A percentile compares a stretch with the other conserved stretches of the same genome.
Evolutionary conservation across 345 rosid genomes (phyloP).

Genomic region (Lumnitzera racemosa): DNA sequence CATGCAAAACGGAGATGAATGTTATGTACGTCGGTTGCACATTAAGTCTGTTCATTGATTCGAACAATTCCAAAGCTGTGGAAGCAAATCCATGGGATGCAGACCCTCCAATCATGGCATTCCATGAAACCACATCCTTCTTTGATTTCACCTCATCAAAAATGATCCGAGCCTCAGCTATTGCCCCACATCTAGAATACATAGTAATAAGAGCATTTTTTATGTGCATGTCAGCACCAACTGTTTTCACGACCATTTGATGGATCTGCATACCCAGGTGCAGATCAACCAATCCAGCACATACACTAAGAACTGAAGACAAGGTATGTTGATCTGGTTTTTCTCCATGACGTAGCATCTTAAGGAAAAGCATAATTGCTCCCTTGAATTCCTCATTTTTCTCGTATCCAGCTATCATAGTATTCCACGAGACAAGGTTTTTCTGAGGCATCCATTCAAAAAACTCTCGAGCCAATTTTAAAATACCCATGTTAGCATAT

Average conservation of each 20-base stretch:
- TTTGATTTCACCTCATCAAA: constrained; percentile 34
- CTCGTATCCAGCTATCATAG: constrained; percentile 59
- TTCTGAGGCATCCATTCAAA: constrained; percentile 52
- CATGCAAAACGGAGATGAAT: constrained; percentile 54
- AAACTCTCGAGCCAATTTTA: constrained; percentile 34
- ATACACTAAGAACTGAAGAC: constrained; percentile 51
- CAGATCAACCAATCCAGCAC: constrained; percentile 54
- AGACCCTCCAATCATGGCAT: constrained; percentile 81
- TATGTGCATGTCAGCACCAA: constrained; percentile 48
- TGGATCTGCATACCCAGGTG: constrained; percentile 63
- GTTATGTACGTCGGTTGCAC: constrained; percentile 61
- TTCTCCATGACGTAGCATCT: constrained; percentile 50
- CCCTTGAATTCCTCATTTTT: constrained; percentile 38
- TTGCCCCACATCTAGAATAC: constrained; percentile 64
- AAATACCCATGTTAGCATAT: constrained; percentile 34
- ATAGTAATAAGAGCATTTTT: constrained; percentile 59
- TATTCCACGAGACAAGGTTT: constrained; percentile 61
- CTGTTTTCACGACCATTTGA: constrained; percentile 42
- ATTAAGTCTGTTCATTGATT: constrained; percentile 34
- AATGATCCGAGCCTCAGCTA: constrained; percentile 37
- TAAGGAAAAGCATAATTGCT: constrained; percentile 44
- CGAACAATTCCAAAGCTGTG: constrained; percentile 48
- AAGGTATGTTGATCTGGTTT: constrained; percentile 69
- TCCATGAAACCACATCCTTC: constrained; percentile 70
- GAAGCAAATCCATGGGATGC: constrained; percentile 57